Evolutionary conservation across 2,329 filamentous ascomycete species (phyloP).

Genomic region (Grosmannia serpens): DNA sequence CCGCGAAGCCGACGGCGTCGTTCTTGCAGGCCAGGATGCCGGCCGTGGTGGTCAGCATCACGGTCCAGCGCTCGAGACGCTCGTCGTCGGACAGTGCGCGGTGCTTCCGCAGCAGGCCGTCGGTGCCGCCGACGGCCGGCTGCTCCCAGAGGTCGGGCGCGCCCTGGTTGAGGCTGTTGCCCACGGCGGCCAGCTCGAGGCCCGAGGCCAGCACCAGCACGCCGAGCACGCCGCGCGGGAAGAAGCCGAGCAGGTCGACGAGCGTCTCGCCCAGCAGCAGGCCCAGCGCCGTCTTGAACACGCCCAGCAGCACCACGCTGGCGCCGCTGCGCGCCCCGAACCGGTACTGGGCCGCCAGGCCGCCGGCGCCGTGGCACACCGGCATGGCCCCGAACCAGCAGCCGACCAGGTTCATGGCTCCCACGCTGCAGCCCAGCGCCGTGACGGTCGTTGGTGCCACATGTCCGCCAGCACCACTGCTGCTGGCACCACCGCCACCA

Average conservation of each 20-base stretch:
- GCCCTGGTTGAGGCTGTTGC: slow-evolving; percentile 69
- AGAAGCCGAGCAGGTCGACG: slow-evolving; percentile 56
- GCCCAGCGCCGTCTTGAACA: slow-evolving; percentile 65
- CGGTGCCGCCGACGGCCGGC: neutral
- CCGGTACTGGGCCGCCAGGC: slow-evolving; percentile 78
- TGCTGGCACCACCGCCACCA: no score
- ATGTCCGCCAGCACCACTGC: no score
- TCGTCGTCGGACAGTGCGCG: slow-evolving; percentile 53
- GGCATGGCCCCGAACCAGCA: slow-evolving; percentile 96
- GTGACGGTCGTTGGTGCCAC: no score
- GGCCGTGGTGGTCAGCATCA: slow-evolving; percentile 83
- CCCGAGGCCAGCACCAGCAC: slow-evolving; percentile 87
- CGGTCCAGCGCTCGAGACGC: slow-evolving; percentile 65
- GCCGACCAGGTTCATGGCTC: slow-evolving; percentile 69
- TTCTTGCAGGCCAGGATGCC: slow-evolving; percentile 78
- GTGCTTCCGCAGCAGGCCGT: slow-evolving; percentile 26
- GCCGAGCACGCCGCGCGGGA: slow-evolving; percentile 67
- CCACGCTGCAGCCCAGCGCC: slow-evolving; percentile 69
- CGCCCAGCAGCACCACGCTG: slow-evolving; percentile 68
- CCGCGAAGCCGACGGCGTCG: slow-evolving; percentile 76
- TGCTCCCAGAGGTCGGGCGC: slow-evolving; percentile 44
- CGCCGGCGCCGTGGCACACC: slow-evolving; percentile 85
- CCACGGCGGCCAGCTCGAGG: slow-evolving; percentile 75
- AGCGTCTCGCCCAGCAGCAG: slow-evolving; percentile 64
- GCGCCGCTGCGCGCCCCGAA: slow-evolving; percentile 86